phyloP scores from a whole-genome alignment of 768 basidiomycete species.

The Mrakia blollopis region DNA sequence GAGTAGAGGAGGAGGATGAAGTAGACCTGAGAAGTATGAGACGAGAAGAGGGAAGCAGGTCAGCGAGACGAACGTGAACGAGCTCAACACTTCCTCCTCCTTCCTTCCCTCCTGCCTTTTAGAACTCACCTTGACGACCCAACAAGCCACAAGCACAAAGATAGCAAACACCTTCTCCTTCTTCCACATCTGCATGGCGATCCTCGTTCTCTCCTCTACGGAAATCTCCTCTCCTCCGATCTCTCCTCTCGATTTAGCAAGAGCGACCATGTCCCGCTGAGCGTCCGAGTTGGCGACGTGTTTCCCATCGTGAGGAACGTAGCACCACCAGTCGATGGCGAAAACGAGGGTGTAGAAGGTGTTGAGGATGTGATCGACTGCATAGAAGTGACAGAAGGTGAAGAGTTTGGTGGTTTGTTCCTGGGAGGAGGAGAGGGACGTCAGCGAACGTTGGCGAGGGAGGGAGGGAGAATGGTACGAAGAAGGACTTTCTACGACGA shows the following conservation, averaged over 20 bases:
- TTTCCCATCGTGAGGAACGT: conserved; percentile 84
- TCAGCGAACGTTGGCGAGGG: neutral
- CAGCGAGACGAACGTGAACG: neutral
- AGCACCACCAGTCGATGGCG: conserved; percentile 81
- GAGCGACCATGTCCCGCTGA: conserved; percentile 71
- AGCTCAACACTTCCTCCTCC: neutral
- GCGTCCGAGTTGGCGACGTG: conserved; percentile 76
- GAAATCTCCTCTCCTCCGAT: conserved; percentile 49
- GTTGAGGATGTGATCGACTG: conserved; percentile 82
- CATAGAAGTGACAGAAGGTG: conserved; percentile 86
- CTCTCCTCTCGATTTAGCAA: conserved; percentile 43
- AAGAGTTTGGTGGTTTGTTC: conserved; percentile 80
- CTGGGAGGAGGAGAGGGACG: conserved; percentile 48
- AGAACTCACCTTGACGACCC: conserved; percentile 72
- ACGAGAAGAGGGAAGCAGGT: neutral
- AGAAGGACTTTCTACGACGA: neutral
- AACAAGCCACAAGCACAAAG: conserved; percentile 70
- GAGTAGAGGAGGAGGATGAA: conserved; percentile 87
- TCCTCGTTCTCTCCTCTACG: conserved; percentile 60
- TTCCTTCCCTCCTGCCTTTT: neutral
- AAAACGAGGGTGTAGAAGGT: conserved; percentile 92
- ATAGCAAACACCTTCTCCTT: conserved; percentile 79
- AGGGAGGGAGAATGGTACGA: neutral
- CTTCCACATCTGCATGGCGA: conserved; percentile 81
- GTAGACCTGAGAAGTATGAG: conserved; percentile 63